Evolutionary conservation across 1,139 yeast genomes (phyloP), one percentile per base, ranked within the genome.

Genomic region (Debaryomyces nepalensis): DNA sequence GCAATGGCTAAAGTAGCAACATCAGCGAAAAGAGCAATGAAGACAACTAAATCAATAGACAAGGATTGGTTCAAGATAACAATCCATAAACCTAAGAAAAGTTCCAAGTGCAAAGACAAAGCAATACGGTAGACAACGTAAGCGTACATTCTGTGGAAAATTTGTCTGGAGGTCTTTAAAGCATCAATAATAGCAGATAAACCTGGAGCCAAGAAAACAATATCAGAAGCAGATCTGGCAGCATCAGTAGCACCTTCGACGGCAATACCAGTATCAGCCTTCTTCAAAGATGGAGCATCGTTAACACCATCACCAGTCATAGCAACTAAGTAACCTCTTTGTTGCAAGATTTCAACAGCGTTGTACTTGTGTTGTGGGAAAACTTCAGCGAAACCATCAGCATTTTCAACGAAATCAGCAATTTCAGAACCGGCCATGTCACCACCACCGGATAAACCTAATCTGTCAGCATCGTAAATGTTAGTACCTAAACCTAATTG

Each of bases 231-330:
- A 59, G 96, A 87, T 74, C 95, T 82, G 58, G 96, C 96, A 68
- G 96, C 95, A 75, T 88, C 96, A 59, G 96, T 85, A 59, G 96
- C 91, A 83, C 96, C 96, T 77, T 87, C 96, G 70, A 88, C 96
- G 67, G 96, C 96, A 77, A 88, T 88, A 85, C 96, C 96, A 60
- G 95, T 87, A 73, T 88, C 96, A 70, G 96, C 95, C 79, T 87
- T 87, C 86, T 88, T 88, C 75, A 88, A 82, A 56, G 96, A 88
- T 67, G 96, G 96, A 61, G 96, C 96, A 76, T 88, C 96, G 76
- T 88, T 88, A 68, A 88, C 96, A 84, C 96, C 96, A 70, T 88
- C 96, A 85, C 96, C 96, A 79, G 96, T 88, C 96, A 88, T 88
- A 72, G 96, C 96, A 77, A 87, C 95, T 75, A 88, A 82, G 83